Percentiles rank a stretch among this genome's conserved stretches.
Conservation (phyloP, 805 yeast species). For the Candida verbasci region DNA sequence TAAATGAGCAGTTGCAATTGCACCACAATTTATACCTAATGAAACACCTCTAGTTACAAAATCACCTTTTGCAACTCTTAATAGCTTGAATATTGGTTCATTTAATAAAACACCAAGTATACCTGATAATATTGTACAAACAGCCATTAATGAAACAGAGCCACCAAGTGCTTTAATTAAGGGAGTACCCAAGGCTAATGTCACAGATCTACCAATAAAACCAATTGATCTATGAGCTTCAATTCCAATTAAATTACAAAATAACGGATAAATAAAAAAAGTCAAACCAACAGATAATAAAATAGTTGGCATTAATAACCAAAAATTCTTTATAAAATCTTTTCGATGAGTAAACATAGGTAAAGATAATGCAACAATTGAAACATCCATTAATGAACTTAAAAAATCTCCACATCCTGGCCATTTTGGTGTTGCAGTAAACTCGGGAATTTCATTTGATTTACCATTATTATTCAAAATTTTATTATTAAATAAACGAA, state of each 20-base stretch:
- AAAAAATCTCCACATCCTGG: conserved; percentile 80
- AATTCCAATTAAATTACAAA: conserved; percentile 63
- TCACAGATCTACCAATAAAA: conserved; percentile 74
- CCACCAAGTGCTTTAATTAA: conserved; percentile 65
- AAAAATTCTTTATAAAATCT: conserved; percentile 57
- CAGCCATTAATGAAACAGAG: conserved; percentile 68
- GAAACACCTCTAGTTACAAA: conserved; percentile 74
- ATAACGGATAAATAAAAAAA: conserved; percentile 66
- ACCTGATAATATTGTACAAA: conserved; percentile 73
- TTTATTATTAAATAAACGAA: conserved; percentile 48
- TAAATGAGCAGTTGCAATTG: conserved; percentile 76
- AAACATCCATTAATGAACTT: conserved; percentile 66
- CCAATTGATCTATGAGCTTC: conserved; percentile 60
- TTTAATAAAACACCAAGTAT: conserved; percentile 69
- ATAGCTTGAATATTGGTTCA: conserved; percentile 45
- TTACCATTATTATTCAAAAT: conserved; percentile 26
- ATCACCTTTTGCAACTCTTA: conserved; percentile 57
- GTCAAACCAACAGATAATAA: conserved; percentile 50
- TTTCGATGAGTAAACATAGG: conserved; percentile 73
- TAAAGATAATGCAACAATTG: conserved; percentile 69
- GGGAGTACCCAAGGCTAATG: conserved; percentile 77
- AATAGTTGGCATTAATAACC: conserved; percentile 57
- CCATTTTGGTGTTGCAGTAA: conserved; percentile 38
- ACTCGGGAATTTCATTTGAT: conserved; percentile 12
- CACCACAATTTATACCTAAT: conserved; percentile 75